phyloP scores from a whole-genome alignment of 345 rosid species.

The Moricandia moricandioides region DNA sequence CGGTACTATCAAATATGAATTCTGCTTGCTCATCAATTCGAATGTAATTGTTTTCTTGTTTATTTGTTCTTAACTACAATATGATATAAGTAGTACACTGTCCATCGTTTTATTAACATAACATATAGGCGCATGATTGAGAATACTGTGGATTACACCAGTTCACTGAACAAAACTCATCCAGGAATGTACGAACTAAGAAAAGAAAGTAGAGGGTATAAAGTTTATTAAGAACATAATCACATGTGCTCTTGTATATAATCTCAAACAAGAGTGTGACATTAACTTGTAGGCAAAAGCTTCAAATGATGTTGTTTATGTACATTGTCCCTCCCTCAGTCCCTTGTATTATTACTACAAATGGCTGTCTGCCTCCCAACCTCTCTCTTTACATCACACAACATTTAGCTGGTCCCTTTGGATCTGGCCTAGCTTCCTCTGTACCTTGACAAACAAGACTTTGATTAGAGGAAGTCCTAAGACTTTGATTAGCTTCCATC shows the following conservation, averaged over 20 bases:
- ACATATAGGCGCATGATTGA: background rate
- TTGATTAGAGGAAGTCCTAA: background rate
- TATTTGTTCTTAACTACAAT: background rate
- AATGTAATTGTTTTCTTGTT: no score
- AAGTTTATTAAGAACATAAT: slow-evolving; percentile 20
- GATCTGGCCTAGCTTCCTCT: slow-evolving; percentile 80
- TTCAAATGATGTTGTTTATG: slow-evolving; percentile 27
- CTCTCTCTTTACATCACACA: slow-evolving; percentile 58
- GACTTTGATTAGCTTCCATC: no score
- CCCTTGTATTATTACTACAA: slow-evolving; percentile 30
- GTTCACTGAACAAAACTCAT: background rate
- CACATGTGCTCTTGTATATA: slow-evolving; percentile 31
- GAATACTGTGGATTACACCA: background rate
- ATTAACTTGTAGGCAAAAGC: slow-evolving; percentile 26
- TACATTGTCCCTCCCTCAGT: no score
- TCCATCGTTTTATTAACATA: background rate
- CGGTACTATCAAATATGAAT: background rate
- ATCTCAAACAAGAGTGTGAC: slow-evolving; percentile 23
- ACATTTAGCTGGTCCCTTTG: slow-evolving; percentile 74
- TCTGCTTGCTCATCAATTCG: background rate
- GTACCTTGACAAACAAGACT: slow-evolving; percentile 53
- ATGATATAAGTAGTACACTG: background rate
- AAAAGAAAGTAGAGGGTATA: background rate
- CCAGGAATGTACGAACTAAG: background rate
- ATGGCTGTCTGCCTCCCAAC: background rate